phyloP scores from a whole-genome alignment of 2,329 filamentous ascomycete genomes.

The Seiridium cupressi region DNA sequence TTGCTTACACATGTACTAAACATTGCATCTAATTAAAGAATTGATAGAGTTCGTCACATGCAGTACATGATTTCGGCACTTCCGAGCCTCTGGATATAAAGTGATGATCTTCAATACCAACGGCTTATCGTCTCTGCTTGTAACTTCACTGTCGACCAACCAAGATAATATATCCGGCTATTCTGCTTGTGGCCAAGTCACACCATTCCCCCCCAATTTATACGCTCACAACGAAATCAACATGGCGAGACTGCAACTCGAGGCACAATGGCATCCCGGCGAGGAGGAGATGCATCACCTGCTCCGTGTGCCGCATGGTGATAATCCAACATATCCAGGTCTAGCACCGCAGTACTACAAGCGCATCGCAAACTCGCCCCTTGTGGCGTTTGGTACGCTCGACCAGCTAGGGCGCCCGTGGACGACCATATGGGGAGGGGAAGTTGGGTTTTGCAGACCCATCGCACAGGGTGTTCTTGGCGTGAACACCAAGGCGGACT shows the following conservation, averaged over 20 bases:
- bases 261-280: constrained; percentile 58
- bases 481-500: constrained; percentile 60
- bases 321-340: constrained; percentile 67
- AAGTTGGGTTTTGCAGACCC: constrained; percentile 63
- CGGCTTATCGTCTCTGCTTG: no score
- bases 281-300: constrained; percentile 64
- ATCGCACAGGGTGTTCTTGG: constrained; percentile 64
- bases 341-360: constrained; percentile 60
- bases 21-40: neutral
- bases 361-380: constrained; percentile 60
- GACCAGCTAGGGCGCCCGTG: constrained; percentile 67
- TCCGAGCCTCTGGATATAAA: neutral
- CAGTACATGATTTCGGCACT: neutral
- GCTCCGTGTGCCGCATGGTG: constrained; percentile 52
- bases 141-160: no score
- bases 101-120: no score
- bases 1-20: neutral
- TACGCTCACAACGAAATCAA: neutral
- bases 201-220: no score
- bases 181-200: neutral
- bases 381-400: constrained; percentile 72
- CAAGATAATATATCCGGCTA: neutral
- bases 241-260: neutral
- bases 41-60: neutral
- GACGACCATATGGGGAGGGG: constrained; percentile 78